These are phyloP conservation scores for Fusarium sp. DNA, from an alignment of 2,329 filamentous ascomycete species.

Conservation along the genomic window DNA sequence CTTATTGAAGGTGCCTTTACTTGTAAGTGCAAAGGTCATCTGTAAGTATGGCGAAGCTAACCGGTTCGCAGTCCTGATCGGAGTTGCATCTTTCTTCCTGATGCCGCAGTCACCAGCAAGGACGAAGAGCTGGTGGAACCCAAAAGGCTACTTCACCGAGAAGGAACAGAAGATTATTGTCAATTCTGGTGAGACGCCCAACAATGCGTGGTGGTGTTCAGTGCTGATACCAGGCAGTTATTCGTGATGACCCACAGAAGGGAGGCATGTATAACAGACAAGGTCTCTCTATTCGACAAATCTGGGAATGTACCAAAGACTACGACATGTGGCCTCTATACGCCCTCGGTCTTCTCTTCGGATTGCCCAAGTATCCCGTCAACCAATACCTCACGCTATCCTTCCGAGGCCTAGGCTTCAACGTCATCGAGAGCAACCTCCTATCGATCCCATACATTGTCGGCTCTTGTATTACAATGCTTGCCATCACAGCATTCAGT, in stretches of 20 bases:
- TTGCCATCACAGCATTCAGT: slow-evolving; percentile 55
- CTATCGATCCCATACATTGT: slow-evolving; percentile 63
- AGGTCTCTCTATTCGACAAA: slow-evolving; percentile 57
- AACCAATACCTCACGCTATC: slow-evolving; percentile 64
- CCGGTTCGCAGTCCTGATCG: not conserved
- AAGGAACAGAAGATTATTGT: slow-evolving; percentile 67
- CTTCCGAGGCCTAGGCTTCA: slow-evolving; percentile 63
- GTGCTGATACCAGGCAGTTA: slow-evolving; percentile 32
- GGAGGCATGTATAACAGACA: slow-evolving; percentile 68
- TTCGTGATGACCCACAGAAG: slow-evolving; percentile 68
- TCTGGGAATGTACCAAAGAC: slow-evolving; percentile 62
- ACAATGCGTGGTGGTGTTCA: not conserved
- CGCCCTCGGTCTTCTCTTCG: slow-evolving; percentile 60
- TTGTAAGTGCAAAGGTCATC: rapidly evolving
- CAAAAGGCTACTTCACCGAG: not conserved
- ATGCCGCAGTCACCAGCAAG: not conserved
- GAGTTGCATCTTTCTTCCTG: not conserved
- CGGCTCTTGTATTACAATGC: slow-evolving; percentile 61
- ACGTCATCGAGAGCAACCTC: slow-evolving; percentile 65
- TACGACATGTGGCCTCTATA: slow-evolving; percentile 68
- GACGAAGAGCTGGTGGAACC: not conserved
- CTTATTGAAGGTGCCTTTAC: slow-evolving; percentile 50
- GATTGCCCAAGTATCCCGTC: slow-evolving; percentile 61
- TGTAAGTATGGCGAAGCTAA: rapidly evolving
- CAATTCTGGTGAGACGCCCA: not conserved